Base-by-base conservation (phyloP, 2,329 filamentous ascomycete species). In the Epichloe bromicola region DNA sequence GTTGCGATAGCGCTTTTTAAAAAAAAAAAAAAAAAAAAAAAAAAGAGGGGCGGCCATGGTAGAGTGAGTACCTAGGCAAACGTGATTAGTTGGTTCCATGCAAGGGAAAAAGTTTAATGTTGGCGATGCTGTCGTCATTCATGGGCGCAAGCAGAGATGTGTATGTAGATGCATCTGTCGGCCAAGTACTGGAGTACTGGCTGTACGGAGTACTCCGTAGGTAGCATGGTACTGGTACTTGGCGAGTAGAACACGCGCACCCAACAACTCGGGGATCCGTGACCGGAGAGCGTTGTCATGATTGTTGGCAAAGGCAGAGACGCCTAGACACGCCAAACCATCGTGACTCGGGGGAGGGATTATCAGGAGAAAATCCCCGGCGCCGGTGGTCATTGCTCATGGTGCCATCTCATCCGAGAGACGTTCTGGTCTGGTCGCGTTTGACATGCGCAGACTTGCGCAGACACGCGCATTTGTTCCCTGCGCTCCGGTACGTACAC, bases 61-160 rank as follows among this genome's bases (percentile, higher is more conserved):
- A 17, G 37, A 43, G n/a, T n/a, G 26, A 19, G n/a, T 45, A 15
- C 17, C 17, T 19, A n/a, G 14, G 44, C 12, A 46, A 46, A 36
- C 15, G 33, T 46, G 34, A 11, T 38, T n/a, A 17, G n/a, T 37
- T 17, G 3, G 12, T 15, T 6, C 46, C 39, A 47, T 39, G 34
- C 34, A 33, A 47, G 46, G 41, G 45, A 34, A 47, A 47, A 51
- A 51, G 45, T 39, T 34, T 51, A 51, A 48, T 51, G 45, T 40
- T 15, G 23, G 46, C 39, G 19, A 19, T 39, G 45, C 30, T 44
- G 50, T 51, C 50, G 38, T 51, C 45, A 51, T 44, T 40, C 40
- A 49, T 33, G 39, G 39, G 49, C 26, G 36, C 26, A 39, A 30
- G 12, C 34, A 46, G 36, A 40, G 43, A 30, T 4, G 4, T 20